phyloP scores from a whole-genome alignment of 2,329 filamentous ascomycete genomes.

The Trichoderma oligosporum region DNA sequence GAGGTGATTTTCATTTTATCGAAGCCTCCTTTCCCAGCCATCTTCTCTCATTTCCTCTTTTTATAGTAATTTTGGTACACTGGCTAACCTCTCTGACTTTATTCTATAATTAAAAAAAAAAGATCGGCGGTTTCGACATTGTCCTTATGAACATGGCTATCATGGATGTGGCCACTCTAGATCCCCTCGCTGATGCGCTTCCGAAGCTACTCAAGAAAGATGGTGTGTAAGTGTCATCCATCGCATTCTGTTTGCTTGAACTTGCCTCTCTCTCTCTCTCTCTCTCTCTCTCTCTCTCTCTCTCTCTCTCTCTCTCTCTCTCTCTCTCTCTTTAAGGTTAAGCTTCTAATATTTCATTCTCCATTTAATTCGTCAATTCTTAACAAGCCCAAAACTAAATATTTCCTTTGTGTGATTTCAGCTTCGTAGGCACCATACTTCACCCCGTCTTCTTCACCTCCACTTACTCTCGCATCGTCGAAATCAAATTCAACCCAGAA shows the following conservation, averaged over 20 bases:
- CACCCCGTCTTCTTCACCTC: conserved; percentile 50
- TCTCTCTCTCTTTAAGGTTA: background rate
- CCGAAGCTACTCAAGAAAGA: conserved; percentile 38
- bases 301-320: no score
- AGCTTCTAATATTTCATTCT: no score
- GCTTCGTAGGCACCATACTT: conserved; percentile 45
- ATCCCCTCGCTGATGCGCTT: conserved; percentile 40
- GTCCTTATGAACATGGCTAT: conserved; percentile 48
- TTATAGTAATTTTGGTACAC: background rate
- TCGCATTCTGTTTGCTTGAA: background rate
- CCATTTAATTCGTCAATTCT: background rate
- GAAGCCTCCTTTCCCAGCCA: background rate
- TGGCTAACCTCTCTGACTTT: background rate
- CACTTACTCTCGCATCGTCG: conserved; percentile 37
- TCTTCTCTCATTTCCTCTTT: background rate
- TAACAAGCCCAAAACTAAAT: background rate
- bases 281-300: no score
- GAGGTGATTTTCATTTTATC: conserved; percentile 7
- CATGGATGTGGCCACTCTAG: conserved; percentile 45
- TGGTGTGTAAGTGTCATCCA: conserved; percentile 37
- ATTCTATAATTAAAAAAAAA: no score
- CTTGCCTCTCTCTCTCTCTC: no score
- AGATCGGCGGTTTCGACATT: conserved; percentile 39
- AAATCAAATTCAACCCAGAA: conserved; percentile 34
- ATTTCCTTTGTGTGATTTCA: conserved; percentile 21